Evolutionary conservation across 176 grass and related monocot species (phyloP).

Genomic region (Bothriochloa decipiens): DNA sequence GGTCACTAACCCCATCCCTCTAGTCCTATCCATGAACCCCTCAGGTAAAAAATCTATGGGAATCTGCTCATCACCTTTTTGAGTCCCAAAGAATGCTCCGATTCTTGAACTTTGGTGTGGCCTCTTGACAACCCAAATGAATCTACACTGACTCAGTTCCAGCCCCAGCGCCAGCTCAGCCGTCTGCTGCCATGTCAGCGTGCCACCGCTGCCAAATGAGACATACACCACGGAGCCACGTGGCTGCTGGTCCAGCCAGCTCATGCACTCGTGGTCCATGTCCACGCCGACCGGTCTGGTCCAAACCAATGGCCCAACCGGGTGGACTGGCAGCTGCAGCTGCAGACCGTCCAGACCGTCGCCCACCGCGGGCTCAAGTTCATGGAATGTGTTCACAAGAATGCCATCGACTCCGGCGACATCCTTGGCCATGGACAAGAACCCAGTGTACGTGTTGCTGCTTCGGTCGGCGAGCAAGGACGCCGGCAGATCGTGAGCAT

Average conservation of each 20-base stretch:
- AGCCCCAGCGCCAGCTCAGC: conserved; percentile 58
- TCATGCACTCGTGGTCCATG: conserved; percentile 5
- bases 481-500: conserved; percentile 40
- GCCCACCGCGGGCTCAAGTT: conserved; percentile 48
- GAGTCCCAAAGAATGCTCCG: conserved; percentile 32
- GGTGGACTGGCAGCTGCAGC: conserved; percentile 34
- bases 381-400: conserved; percentile 66
- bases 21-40: conserved; percentile 52
- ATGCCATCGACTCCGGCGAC: conserved; percentile 40
- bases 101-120: conserved; percentile 17
- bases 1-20: conserved; percentile 20
- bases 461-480: conserved; percentile 43
- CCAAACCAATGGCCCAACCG: conserved; percentile 62
- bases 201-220: conserved; percentile 70
- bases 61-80: not conserved
- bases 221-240: conserved; percentile 54
- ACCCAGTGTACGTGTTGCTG: conserved; percentile 44
- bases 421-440: conserved; percentile 51
- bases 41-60: conserved; percentile 33
- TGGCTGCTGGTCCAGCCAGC: conserved; percentile 65
- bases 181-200: conserved; percentile 45
- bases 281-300: conserved; percentile 13
- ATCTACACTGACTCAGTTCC: conserved; percentile 46
- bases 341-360: not conserved
- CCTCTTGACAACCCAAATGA: conserved; percentile 62